Evolutionary conservation across 495 filamentous ascomycete genomes (phyloP).

Genomic region (Xylaria grammica): DNA sequence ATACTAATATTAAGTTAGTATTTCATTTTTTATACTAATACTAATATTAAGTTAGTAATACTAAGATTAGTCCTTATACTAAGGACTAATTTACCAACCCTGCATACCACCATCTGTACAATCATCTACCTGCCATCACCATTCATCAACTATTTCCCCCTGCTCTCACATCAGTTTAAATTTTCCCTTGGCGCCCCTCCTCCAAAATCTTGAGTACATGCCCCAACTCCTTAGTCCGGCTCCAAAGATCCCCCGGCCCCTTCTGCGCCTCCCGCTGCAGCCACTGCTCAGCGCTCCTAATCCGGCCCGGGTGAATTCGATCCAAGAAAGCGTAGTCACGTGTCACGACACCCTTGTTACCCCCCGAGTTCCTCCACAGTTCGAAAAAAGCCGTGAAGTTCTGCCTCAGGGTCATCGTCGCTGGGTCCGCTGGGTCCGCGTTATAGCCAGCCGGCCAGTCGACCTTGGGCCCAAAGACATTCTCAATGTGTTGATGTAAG

Average conservation of each 20-base stretch:
- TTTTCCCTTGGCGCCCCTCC: conserved; percentile 36
- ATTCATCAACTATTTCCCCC: too few species aligned
- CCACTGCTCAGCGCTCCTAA: conserved; percentile 57
- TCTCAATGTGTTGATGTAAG: conserved; percentile 42
- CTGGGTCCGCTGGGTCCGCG: conserved; percentile 44
- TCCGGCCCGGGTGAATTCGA: conserved; percentile 56
- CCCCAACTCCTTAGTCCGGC: conserved; percentile 33
- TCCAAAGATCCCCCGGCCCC: conserved; percentile 40
- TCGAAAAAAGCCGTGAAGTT: conserved; percentile 64
- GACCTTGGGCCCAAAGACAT: conserved; percentile 26
- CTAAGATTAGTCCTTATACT: too few species aligned
- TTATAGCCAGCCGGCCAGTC: conserved; percentile 44
- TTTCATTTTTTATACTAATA: too few species aligned
- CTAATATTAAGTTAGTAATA: too few species aligned
- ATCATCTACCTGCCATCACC: too few species aligned
- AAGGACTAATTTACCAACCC: too few species aligned
- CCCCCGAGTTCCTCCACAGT: conserved; percentile 47
- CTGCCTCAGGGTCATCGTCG: conserved; percentile 48
- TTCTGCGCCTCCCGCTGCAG: conserved; percentile 49
- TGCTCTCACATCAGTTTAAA: conserved; percentile 26
- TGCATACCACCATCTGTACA: too few species aligned
- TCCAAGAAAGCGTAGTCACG: conserved; percentile 59
- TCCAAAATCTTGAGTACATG: conserved; percentile 44
- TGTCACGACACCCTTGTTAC: conserved; percentile 44
- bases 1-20: too few species aligned